Percentiles rank a stretch among this genome's conserved stretches.
Conservation (phyloP, 1,139 yeast species). For the Scheffersomyces cryptocercus region DNA sequence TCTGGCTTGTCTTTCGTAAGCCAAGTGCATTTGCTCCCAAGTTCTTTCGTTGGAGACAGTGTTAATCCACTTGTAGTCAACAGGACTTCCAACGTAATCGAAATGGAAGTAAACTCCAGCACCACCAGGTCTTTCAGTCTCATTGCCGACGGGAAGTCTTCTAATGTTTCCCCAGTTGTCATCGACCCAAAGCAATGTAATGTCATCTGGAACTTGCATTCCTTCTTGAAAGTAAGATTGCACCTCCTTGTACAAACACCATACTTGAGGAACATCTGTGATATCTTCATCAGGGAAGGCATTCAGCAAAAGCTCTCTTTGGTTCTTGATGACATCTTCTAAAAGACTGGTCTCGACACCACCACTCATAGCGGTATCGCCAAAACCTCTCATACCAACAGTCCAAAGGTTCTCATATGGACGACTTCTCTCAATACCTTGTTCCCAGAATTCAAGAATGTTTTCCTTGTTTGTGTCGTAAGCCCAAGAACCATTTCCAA, state of each 20-base stretch:
- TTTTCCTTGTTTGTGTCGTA: slow-evolving; percentile 16
- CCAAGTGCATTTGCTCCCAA: slow-evolving; percentile 1
- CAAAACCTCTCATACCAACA: slow-evolving; percentile 20
- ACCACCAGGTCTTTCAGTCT: slow-evolving; percentile 12
- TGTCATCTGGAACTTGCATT: slow-evolving; percentile 19
- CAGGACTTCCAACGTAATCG: slow-evolving; percentile 19
- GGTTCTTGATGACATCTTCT: slow-evolving; percentile 13
- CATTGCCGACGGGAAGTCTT: slow-evolving; percentile 17
- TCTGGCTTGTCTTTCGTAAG: background rate
- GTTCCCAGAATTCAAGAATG: slow-evolving; percentile 15
- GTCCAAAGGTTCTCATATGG: slow-evolving; percentile 18
- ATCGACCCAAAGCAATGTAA: slow-evolving; percentile 19
- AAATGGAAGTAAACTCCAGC: slow-evolving; percentile 20
- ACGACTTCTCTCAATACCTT: slow-evolving; percentile 15
- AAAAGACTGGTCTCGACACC: slow-evolving; percentile 13
- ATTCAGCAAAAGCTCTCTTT: slow-evolving; percentile 12
- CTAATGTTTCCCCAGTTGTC: slow-evolving; percentile 20
- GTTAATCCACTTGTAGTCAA: slow-evolving; percentile 18
- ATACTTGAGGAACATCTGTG: slow-evolving; percentile 16
- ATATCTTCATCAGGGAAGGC: slow-evolving; percentile 11
- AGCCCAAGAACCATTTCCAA: slow-evolving; percentile 18
- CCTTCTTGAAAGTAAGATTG: slow-evolving; percentile 17
- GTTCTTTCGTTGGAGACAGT: background rate
- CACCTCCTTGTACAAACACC: slow-evolving; percentile 20
- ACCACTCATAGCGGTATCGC: slow-evolving; percentile 16